Evolutionary conservation across 768 basidiomycete genomes (phyloP).

Genomic region (Mycena metata): DNA sequence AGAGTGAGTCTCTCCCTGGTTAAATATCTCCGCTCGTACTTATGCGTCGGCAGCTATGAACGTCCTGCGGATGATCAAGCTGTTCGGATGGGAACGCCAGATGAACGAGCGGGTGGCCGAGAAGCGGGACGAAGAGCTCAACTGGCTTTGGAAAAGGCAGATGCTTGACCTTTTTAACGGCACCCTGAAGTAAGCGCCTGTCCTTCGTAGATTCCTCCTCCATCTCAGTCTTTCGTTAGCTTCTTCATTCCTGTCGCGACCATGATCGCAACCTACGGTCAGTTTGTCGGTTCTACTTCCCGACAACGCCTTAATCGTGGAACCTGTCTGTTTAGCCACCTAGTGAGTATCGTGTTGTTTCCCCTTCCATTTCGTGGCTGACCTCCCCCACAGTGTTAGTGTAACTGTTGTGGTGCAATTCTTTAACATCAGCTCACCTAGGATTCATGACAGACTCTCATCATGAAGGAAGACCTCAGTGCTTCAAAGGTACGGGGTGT

Average conservation of each 20-base stretch:
- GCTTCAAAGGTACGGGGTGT: conserved; percentile 46
- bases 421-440: neutral
- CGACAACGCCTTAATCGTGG: neutral
- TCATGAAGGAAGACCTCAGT: conserved; percentile 57
- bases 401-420: neutral
- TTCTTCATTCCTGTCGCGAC: conserved; percentile 71
- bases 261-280: conserved; percentile 75
- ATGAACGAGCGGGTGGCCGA: conserved; percentile 67
- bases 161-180: conserved; percentile 64
- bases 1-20: conserved; percentile 57
- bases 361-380: neutral
- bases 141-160: conserved; percentile 61
- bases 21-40: conserved; percentile 40
- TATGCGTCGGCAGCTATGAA: conserved; percentile 59
- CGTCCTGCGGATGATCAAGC: conserved; percentile 78
- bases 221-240: conserved; percentile 49
- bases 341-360: conserved; percentile 22
- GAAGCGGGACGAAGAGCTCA: conserved; percentile 73
- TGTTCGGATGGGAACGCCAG: conserved; percentile 78
- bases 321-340: conserved; percentile 16
- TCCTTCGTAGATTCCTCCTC: neutral
- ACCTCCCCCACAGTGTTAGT: conserved; percentile 20
- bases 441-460: conserved; percentile 45
- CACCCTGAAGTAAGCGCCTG: conserved; percentile 55
- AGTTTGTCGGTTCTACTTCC: conserved; percentile 9